These are phyloP conservation scores for Pyrenochaeta sp. DNA, from an alignment of 2,329 filamentous ascomycete species.

Conservation along the genomic window DNA sequence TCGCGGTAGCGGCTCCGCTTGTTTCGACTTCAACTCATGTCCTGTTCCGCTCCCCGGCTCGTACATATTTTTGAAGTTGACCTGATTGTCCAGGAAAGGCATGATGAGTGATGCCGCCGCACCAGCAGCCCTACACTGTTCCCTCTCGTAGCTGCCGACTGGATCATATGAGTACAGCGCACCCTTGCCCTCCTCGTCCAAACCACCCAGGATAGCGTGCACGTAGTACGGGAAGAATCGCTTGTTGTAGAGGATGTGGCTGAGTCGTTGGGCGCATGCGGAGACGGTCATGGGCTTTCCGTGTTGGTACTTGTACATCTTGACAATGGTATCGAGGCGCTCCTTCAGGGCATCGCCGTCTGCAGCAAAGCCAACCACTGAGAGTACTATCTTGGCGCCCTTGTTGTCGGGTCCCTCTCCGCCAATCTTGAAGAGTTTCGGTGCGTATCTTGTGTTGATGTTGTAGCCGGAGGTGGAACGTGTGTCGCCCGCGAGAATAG, in stretches of 20 bases:
- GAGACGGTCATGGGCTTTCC: constrained; percentile 95
- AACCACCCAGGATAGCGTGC: constrained; percentile 88
- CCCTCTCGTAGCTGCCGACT: constrained; percentile 95
- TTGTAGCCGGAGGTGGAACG: constrained; percentile 92
- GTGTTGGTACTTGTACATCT: constrained; percentile 99
- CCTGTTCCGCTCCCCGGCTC: constrained; percentile 85
- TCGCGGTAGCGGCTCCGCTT: constrained; percentile 72
- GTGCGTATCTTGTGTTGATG: constrained; percentile 96
- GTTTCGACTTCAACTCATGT: constrained; percentile 77
- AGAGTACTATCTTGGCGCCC: constrained; percentile 86
- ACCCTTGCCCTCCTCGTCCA: constrained; percentile 94
- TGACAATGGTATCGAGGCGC: constrained; percentile 91
- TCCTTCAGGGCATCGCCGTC: constrained; percentile 95
- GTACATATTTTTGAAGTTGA: constrained; percentile 99
- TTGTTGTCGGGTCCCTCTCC: constrained; percentile 86
- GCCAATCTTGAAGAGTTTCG: constrained; percentile 97
- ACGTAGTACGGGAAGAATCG: constrained; percentile 99
- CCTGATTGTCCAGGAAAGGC: constrained; percentile 99
- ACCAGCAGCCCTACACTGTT: constrained; percentile 93
- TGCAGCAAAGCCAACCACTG: constrained; percentile 94
- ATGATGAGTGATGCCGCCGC: constrained; percentile 95
- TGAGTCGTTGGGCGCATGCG: constrained; percentile 92
- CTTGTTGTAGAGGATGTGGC: constrained; percentile 95
- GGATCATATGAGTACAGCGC: constrained; percentile 98
- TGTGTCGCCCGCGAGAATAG: constrained; percentile 96